phyloP scores from a whole-genome alignment of 2,329 filamentous ascomycete genomes.

The Elsinoe fawcettii region DNA sequence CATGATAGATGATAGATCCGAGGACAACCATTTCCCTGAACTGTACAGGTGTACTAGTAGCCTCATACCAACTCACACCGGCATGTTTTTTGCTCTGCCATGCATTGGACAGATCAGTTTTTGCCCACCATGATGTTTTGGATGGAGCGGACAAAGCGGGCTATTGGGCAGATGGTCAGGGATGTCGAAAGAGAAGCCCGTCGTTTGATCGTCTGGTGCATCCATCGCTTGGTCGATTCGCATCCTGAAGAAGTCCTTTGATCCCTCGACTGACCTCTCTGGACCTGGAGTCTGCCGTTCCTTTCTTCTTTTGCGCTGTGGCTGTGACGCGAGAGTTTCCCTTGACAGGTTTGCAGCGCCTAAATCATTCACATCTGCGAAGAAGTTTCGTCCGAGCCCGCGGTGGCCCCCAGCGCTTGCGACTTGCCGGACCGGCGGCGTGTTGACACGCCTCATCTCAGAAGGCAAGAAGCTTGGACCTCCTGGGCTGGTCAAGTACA shows the following conservation, averaged over 20 bases:
- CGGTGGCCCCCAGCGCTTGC: slow-evolving; percentile 13
- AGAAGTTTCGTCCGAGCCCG: slow-evolving; percentile 21
- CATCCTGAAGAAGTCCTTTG: slow-evolving; percentile 16
- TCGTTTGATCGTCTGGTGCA: slow-evolving; percentile 7
- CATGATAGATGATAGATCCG: too few species aligned
- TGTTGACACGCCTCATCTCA: slow-evolving; percentile 25
- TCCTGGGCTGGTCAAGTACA: slow-evolving; percentile 2
- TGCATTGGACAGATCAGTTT: slow-evolving; percentile 18
- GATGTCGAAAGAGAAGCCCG: slow-evolving; percentile 31
- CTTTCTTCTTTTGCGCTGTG: slow-evolving; percentile 5
- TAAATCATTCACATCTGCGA: slow-evolving; percentile 22
- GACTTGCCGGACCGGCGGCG: slow-evolving; percentile 22
- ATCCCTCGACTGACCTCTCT: neutral
- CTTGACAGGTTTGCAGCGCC: neutral
- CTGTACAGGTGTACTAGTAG: too few species aligned
- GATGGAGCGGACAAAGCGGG: slow-evolving; percentile 33
- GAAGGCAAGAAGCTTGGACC: slow-evolving; percentile 19
- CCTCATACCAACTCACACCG: neutral
- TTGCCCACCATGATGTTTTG: slow-evolving; percentile 14
- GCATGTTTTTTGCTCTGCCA: slow-evolving; percentile 14
- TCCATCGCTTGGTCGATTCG: slow-evolving; percentile 13
- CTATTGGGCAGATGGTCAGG: slow-evolving; percentile 39
- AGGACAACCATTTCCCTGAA: too few species aligned
- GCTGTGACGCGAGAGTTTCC: neutral
- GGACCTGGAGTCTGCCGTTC: neutral